Conservation (phyloP, 306 rosid species). For the Phaseolus lunatus region DNA sequence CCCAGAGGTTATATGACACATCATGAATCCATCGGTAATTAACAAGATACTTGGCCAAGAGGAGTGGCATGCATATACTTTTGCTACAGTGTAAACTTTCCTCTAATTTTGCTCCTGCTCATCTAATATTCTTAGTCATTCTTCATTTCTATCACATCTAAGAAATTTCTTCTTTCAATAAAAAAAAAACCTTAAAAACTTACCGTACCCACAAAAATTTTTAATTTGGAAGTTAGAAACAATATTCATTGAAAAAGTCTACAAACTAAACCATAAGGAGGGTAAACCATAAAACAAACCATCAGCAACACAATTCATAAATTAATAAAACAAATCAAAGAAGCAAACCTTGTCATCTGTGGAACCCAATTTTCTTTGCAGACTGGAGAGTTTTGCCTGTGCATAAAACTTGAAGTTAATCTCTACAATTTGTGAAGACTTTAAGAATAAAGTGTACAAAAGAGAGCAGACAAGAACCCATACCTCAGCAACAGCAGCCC, state of each 20-base stretch:
- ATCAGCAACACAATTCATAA: conserved; percentile 20
- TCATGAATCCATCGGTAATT: neutral
- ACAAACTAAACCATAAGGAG: neutral
- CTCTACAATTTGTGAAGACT: neutral
- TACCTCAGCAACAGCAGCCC: conserved; percentile 94
- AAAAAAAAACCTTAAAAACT: neutral
- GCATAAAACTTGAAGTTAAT: conserved; percentile 26
- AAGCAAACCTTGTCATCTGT: conserved; percentile 61
- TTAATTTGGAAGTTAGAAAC: neutral
- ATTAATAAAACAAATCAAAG: conserved; percentile 6
- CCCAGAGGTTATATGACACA: neutral
- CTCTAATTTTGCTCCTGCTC: neutral
- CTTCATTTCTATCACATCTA: neutral
- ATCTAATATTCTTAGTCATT: neutral
- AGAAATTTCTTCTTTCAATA: neutral
- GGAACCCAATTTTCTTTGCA: conserved; percentile 67
- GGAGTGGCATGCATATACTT: neutral
- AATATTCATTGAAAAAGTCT: neutral
- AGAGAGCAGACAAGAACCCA: neutral
- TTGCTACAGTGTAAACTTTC: neutral
- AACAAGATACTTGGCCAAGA: neutral
- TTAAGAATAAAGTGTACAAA: neutral
- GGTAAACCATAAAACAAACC: neutral
- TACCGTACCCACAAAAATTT: neutral
- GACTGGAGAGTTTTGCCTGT: conserved; percentile 72